Conservation (phyloP, 768 basidiomycete genomes). For the Rhodotorula paludigena region DNA sequence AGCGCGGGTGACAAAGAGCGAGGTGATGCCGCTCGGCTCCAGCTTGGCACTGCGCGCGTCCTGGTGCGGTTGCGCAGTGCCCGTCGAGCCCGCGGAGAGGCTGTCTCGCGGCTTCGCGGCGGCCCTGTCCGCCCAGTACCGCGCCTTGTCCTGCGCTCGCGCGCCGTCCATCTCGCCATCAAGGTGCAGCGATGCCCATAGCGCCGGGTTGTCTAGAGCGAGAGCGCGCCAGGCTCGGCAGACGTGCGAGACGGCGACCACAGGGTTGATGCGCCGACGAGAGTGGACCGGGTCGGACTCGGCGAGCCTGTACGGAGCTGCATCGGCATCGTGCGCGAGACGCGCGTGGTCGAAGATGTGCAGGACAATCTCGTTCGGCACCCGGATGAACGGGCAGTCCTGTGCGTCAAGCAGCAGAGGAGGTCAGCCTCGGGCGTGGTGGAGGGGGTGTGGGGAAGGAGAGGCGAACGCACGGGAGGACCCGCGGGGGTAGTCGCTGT, state of each 20-base stretch:
- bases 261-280: conserved; percentile 3
- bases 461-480: too few relatives aligned
- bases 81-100: neutral
- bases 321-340: neutral
- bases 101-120: too few relatives aligned
- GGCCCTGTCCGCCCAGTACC: neutral
- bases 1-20: neutral
- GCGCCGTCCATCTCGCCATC: conserved; percentile 9
- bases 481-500: too few relatives aligned
- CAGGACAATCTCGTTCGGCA: conserved; percentile 8
- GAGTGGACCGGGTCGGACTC: neutral
- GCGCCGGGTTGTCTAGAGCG: neutral
- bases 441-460: too few relatives aligned
- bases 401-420: neutral
- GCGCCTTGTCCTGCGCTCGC: conserved; percentile 2
- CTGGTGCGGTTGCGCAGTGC: too few relatives aligned
- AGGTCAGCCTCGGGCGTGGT: too few relatives aligned
- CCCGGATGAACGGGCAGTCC: neutral
- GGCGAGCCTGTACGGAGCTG: neutral
- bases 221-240: neutral
- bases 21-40: neutral
- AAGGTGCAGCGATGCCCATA: conserved; percentile 1
- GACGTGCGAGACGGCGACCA: neutral
- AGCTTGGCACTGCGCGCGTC: too few relatives aligned
- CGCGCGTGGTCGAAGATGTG: neutral